Evolutionary conservation across 73 alveolate genomes (phyloP), one percentile per base, ranked within the genome.

Genomic region (Blepharisma japonicum): DNA sequence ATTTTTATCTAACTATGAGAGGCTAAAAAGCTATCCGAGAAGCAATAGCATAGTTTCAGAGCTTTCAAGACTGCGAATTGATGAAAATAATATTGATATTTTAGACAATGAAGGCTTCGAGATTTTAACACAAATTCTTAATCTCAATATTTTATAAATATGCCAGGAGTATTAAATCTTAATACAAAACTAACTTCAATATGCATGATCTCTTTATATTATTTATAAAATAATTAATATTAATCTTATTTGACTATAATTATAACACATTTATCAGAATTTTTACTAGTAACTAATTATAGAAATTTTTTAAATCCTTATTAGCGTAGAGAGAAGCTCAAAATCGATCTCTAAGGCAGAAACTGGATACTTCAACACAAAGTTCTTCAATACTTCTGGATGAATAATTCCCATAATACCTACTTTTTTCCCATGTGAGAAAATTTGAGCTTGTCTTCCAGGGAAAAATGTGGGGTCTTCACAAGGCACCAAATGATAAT

Each of bases 371-470:
- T 86, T 87, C 79, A 96, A 77, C 55, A 90, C 94, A 86, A 92
- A 92, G 78, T 84, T 83, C 77, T 96, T 84, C 11, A 96, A 77
- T 39, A 96, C 98, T 54, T 92, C 89, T 1, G 99, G 99, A 84
- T 96, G 99, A 50, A 96, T 68, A 20, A 96, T 91, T 38, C 99
- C 99, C 77, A 92, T 71, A n/a, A 88, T 86, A 67, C 99, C 98
- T 21, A 94, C 89, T 25, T 72, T 71, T 66, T 89, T 49, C 4
- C 86, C 95, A 45, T 89, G 89, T 61, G 81, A 89, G n/a, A 86
- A 80, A 55, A 96, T 87, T 68, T 92, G 88, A 27, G 98, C 99
- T 71, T 93, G 92, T 84, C 96, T 82, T 77, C 83, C 92, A 54
- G 90, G 96, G 90, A 96, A 92, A 85, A 89, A 96, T 71, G 88